These are phyloP conservation scores for Dunaliella primolecta DNA, from an alignment of 139 green algal genomes.

Conservation along the genomic window DNA sequence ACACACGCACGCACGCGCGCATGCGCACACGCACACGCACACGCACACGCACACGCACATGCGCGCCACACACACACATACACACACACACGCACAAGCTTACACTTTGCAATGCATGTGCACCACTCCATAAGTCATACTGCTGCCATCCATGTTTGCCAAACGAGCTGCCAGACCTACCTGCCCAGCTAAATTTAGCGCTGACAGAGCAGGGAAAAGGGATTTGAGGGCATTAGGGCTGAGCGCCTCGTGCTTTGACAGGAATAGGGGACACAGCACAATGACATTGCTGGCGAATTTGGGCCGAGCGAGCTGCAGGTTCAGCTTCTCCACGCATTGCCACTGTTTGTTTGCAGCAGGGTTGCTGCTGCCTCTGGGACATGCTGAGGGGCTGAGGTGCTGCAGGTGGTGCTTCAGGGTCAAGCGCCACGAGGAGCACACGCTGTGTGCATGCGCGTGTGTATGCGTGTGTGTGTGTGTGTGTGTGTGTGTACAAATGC, in stretches of 20 bases:
- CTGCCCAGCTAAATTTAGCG: background rate
- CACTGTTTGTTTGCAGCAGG: background rate
- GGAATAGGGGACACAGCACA: background rate
- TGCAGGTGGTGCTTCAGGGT: background rate
- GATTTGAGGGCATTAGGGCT: background rate
- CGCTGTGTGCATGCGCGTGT: background rate
- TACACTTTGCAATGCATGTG: no score
- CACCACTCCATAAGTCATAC: no score
- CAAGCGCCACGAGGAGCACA: background rate
- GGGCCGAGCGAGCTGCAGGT: background rate
- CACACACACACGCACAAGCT: background rate
- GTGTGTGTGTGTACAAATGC: background rate
- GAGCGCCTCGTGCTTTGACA: background rate
- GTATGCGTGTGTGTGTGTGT: background rate
- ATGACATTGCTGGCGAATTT: background rate
- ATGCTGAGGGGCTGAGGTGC: background rate
- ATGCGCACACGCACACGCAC: background rate
- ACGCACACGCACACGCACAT: background rate
- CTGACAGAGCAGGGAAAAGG: background rate
- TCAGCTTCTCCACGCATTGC: background rate
- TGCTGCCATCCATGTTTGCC: background rate
- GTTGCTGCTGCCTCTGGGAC: background rate
- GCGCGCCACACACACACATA: background rate
- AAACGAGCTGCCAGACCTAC: background rate
- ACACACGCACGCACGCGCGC: background rate